phyloP scores from a whole-genome alignment of 2,329 filamentous ascomycete genomes.

The Diplodia corticola region DNA sequence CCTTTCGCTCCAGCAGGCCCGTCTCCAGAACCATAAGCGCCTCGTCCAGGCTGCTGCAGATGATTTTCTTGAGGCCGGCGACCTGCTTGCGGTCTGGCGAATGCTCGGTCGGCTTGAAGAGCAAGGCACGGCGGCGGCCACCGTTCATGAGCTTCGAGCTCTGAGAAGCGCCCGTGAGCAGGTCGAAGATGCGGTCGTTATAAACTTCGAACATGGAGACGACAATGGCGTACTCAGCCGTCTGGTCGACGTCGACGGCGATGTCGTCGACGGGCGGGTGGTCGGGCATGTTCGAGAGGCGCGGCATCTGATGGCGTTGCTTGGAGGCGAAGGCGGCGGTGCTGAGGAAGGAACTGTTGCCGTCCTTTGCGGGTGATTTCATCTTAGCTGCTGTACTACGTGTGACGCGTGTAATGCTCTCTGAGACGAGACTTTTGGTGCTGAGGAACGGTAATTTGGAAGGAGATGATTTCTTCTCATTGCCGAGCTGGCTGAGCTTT shows the following conservation, averaged over 20 bases:
- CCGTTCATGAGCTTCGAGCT: conserved; percentile 52
- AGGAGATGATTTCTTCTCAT: not conserved
- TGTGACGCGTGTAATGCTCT: conserved; percentile 30
- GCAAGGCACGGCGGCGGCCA: conserved; percentile 70
- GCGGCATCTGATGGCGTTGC: conserved; percentile 62
- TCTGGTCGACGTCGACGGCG: conserved; percentile 63
- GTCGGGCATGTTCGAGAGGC: conserved; percentile 70
- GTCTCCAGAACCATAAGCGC: conserved; percentile 88
- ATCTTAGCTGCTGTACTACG: conserved; percentile 32
- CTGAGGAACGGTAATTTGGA: conserved; percentile 12
- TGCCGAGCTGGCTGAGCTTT: not conserved
- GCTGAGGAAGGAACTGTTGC: conserved; percentile 55
- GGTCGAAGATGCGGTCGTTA: conserved; percentile 95
- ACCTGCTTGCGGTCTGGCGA: conserved; percentile 94
- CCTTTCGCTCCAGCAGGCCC: conserved; percentile 80
- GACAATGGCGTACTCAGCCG: conserved; percentile 80
- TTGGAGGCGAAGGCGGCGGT: conserved; percentile 44
- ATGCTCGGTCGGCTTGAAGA: conserved; percentile 89
- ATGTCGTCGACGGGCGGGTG: conserved; percentile 65
- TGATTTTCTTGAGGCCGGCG: conserved; percentile 84
- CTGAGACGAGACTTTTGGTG: conserved; percentile 37
- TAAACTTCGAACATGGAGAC: conserved; percentile 99
- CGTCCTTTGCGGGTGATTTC: conserved; percentile 50
- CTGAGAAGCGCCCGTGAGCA: conserved; percentile 66
- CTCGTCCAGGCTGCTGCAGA: conserved; percentile 79